Conservation (phyloP, 164 flowering plant species). For the Aristolochia contorta region DNA sequence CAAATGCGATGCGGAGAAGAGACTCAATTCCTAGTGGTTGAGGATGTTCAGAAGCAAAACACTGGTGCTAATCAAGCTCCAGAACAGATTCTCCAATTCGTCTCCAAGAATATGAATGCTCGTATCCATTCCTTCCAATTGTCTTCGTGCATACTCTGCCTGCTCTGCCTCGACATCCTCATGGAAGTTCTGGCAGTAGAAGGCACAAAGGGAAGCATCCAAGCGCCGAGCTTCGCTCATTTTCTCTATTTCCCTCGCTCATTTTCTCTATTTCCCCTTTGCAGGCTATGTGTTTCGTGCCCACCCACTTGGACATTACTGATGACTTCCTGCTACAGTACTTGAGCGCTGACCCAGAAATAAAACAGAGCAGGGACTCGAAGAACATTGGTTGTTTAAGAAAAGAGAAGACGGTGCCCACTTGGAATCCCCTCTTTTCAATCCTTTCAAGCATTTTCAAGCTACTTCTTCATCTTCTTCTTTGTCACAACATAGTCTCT, state of each 20-base stretch:
- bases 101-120: not conserved
- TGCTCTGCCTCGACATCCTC: not conserved
- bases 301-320: not conserved
- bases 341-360: not conserved
- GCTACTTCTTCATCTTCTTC: not conserved
- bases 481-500: not conserved
- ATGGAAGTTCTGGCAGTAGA: not conserved
- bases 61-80: not conserved
- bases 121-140: not conserved
- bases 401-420: not conserved
- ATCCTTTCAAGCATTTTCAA: not conserved
- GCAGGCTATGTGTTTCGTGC: not conserved
- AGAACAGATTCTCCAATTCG: not conserved
- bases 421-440: not conserved
- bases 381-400: not conserved
- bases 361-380: not conserved
- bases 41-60: not conserved
- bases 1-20: no score
- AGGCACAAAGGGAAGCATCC: not conserved
- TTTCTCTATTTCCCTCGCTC: no score
- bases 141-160: not conserved
- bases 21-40: not conserved
- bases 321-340: not conserved
- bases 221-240: not conserved
- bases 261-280: not conserved